These are phyloP conservation scores for Eucalyptus pauciflora DNA, from an alignment of 345 rosid species.

Conservation along the genomic window DNA sequence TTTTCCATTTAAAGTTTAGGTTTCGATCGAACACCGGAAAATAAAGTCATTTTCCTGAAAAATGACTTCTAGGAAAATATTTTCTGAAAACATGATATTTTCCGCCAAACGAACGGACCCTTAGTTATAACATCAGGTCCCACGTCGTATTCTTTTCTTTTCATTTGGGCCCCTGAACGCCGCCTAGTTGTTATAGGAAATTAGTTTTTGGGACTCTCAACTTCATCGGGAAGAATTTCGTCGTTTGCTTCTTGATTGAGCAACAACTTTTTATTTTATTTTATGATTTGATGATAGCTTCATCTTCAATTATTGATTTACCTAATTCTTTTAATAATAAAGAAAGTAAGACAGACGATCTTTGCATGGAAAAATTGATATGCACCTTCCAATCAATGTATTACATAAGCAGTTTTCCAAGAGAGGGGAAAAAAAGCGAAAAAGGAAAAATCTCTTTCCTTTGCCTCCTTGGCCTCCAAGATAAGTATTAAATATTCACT, in stretches of 20 bases:
- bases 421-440: background rate
- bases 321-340: background rate
- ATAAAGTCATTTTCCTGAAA: too few species aligned
- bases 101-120: too few species aligned
- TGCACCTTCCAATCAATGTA: background rate
- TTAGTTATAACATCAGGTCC: too few species aligned
- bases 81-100: too few species aligned
- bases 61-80: too few species aligned
- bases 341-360: background rate
- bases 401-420: background rate
- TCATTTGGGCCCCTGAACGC: background rate
- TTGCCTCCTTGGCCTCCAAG: background rate
- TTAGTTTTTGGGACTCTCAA: background rate
- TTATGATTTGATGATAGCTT: background rate
- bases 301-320: background rate
- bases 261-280: too few species aligned
- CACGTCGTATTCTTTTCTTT: background rate
- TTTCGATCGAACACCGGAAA: too few species aligned
- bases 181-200: background rate
- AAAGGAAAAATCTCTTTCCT: too few species aligned
- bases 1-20: too few species aligned
- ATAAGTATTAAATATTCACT: background rate
- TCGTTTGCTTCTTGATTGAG: background rate
- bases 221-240: background rate
- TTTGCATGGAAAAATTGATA: background rate